Evolutionary conservation across 768 basidiomycete genomes (phyloP).

Genomic region (Mycena epipterygia): DNA sequence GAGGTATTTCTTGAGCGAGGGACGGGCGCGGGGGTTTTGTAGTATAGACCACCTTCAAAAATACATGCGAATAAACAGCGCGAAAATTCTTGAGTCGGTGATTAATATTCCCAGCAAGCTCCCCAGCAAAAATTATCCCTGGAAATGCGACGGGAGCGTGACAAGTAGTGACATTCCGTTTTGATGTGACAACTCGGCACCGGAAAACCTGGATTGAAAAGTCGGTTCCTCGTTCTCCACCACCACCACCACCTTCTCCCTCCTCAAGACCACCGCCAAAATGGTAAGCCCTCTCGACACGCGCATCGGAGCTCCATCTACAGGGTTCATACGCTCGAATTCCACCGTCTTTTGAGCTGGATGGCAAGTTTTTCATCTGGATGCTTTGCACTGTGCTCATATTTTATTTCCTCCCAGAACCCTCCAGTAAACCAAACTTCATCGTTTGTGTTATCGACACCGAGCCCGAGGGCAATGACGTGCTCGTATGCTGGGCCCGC

Average conservation of each 20-base stretch:
- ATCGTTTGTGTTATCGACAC: constrained; percentile 35
- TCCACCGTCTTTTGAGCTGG: constrained; percentile 53
- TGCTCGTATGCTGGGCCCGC: constrained; percentile 33
- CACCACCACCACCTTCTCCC: constrained; percentile 27
- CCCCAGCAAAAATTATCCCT: no score
- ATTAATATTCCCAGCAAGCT: no score
- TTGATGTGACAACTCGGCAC: no score
- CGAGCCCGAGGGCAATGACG: constrained; percentile 36
- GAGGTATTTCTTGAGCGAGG: constrained; percentile 82
- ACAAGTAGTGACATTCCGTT: no score
- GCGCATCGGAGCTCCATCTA: constrained; percentile 56
- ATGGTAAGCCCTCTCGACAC: constrained; percentile 63
- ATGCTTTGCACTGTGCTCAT: constrained; percentile 48
- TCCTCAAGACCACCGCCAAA: constrained; percentile 58
- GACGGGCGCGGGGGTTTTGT: constrained; percentile 68
- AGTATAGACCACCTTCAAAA: no score
- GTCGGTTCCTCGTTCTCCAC: background rate
- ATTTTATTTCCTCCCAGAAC: background rate
- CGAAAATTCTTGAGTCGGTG: no score
- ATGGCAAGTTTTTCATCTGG: constrained; percentile 58
- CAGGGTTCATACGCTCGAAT: constrained; percentile 51
- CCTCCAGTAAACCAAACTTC: constrained; percentile 21
- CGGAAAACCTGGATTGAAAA: no score
- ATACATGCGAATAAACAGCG: no score
- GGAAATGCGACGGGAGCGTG: no score